Percentiles rank a stretch among this genome's conserved stretches.
Evolutionary conservation across 768 basidiomycete species (phyloP).

Genomic region (Serendipita sp.): DNA sequence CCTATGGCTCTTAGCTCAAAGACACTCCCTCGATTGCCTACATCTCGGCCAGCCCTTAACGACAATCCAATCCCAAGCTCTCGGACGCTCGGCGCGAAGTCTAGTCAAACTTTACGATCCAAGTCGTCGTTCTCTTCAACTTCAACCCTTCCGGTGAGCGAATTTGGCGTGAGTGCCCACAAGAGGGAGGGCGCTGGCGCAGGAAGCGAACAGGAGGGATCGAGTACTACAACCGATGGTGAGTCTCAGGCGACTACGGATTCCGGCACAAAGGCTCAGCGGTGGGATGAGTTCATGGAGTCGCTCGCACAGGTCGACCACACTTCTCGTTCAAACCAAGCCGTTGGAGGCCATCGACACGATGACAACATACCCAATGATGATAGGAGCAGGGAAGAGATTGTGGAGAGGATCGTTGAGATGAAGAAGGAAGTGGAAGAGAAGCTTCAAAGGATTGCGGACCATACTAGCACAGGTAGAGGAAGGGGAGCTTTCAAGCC

Average conservation of each 20-base stretch:
- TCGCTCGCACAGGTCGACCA: neutral
- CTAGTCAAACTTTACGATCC: neutral
- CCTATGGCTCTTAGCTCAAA: neutral
- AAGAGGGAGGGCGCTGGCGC: neutral
- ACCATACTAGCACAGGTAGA: neutral
- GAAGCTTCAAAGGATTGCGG: neutral
- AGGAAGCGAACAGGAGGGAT: neutral
- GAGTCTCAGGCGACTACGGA: neutral
- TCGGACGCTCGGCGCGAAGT: neutral
- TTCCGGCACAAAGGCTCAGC: neutral
- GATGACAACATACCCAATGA: neutral
- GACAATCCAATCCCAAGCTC: neutral
- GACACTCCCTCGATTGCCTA: neutral
- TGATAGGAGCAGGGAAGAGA: neutral
- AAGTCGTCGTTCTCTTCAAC: neutral
- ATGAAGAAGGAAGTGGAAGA: conserved; percentile 3
- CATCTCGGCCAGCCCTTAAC: neutral
- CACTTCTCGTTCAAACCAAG: neutral
- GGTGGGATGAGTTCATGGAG: neutral
- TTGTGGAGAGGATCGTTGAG: neutral
- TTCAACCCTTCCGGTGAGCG: neutral
- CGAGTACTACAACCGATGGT: neutral
- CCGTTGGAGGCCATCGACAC: neutral
- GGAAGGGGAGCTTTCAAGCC: neutral
- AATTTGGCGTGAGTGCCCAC: neutral